These are phyloP conservation scores for Solanum medicagineum DNA, from an alignment of 257 asterid genomes.

Conservation along the genomic window DNA sequence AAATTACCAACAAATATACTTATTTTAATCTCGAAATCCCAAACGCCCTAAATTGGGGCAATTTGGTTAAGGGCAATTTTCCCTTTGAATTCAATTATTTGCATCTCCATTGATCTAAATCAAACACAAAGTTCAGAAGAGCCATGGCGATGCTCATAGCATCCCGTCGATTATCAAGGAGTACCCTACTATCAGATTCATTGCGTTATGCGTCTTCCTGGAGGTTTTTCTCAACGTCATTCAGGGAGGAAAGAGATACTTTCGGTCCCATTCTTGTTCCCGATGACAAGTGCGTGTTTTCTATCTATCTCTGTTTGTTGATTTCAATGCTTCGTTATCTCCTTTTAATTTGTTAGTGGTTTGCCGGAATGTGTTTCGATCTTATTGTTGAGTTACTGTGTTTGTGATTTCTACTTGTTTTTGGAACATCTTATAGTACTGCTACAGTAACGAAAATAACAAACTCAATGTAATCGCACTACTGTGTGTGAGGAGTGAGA, in stretches of 20 bases:
- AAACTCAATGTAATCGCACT: not conserved
- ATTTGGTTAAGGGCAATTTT: not conserved
- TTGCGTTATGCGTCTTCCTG: not conserved
- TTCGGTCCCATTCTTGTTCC: conserved; percentile 89
- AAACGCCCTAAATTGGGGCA: not conserved
- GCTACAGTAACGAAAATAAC: not conserved
- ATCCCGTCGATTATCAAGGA: not conserved
- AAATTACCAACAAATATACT: no score
- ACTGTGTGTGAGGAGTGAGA: not conserved
- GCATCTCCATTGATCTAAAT: not conserved
- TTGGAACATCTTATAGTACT: not conserved
- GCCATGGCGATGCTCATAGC: not conserved
- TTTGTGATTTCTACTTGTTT: not conserved
- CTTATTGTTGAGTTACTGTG: not conserved
- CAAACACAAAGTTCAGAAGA: not conserved
- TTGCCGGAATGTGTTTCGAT: not conserved
- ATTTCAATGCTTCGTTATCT: not conserved
- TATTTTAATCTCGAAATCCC: no score
- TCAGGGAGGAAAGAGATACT: conserved; percentile 79
- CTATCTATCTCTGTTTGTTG: not conserved
- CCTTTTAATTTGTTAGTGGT: not conserved
- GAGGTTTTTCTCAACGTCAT: conserved; percentile 14
- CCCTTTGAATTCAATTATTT: not conserved
- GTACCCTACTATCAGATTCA: not conserved
- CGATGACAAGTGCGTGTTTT: conserved; percentile 39